Conservation (phyloP, 148 eudicot species). For the Rhododendron vialii region DNA sequence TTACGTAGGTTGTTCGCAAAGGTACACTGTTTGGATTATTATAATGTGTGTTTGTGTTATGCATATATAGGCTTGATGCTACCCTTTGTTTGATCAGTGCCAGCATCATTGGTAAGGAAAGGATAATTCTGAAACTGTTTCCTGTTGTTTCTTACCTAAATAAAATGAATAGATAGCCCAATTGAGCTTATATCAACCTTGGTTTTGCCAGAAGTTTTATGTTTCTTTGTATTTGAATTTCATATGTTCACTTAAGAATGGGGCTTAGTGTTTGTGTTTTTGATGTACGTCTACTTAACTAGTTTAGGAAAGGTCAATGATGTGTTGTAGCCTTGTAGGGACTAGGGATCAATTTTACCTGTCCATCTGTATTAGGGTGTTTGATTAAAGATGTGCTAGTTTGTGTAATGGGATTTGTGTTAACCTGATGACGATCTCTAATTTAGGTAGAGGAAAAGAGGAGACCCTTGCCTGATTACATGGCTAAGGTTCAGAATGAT, state of each 20-base stretch:
- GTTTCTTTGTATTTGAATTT: background rate
- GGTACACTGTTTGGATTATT: background rate
- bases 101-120: background rate
- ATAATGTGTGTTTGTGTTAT: background rate
- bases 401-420: background rate
- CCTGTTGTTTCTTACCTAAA: background rate
- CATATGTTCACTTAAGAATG: background rate
- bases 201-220: background rate
- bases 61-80: background rate
- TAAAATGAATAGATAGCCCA: background rate
- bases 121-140: background rate
- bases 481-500: background rate
- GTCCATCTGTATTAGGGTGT: background rate
- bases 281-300: background rate
- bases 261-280: background rate
- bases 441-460: background rate
- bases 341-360: background rate
- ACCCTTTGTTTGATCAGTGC: background rate
- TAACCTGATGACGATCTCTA: background rate
- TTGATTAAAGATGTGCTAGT: background rate
- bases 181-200: background rate
- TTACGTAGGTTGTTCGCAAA: background rate
- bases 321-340: background rate
- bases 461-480: constrained; percentile 3
- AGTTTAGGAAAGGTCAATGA: background rate